A percentile compares a stretch with the other conserved stretches of the same genome.
These are phyloP conservation scores for Talaromyces trachyspermus DNA, from an alignment of 495 filamentous ascomycete genomes.

Conservation along the genomic window DNA sequence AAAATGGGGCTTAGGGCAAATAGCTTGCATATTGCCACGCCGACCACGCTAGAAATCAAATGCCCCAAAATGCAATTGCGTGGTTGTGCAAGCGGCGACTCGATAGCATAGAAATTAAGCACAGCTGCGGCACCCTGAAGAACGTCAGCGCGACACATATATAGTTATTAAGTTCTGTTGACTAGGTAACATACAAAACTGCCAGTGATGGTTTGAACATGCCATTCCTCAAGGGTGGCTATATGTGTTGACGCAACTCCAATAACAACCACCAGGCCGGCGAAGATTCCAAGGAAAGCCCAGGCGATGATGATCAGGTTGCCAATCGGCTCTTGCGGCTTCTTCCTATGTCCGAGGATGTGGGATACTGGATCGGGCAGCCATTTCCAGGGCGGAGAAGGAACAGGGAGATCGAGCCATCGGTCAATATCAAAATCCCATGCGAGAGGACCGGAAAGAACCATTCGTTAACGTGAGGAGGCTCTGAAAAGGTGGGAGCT, in stretches of 20 bases:
- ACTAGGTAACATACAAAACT: too few species aligned
- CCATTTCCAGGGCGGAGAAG: slow-evolving; percentile 34
- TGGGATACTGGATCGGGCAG: slow-evolving; percentile 31
- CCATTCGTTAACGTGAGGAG: too few species aligned
- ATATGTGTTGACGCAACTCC: slow-evolving; percentile 33
- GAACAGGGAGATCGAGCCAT: slow-evolving; percentile 55
- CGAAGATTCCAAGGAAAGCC: slow-evolving; percentile 38
- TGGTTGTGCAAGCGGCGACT: slow-evolving; percentile 80
- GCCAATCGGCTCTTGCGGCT: slow-evolving; percentile 22
- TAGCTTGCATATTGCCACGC: slow-evolving; percentile 64
- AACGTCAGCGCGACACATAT: neutral
- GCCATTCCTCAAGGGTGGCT: slow-evolving; percentile 26
- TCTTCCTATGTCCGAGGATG: slow-evolving; percentile 33
- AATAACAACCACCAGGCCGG: slow-evolving; percentile 35
- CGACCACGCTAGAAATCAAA: slow-evolving; percentile 56
- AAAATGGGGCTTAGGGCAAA: slow-evolving; percentile 50
- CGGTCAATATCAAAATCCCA: slow-evolving; percentile 61
- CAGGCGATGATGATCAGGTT: slow-evolving; percentile 34
- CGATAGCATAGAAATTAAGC: slow-evolving; percentile 63
- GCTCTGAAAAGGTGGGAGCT: too few species aligned
- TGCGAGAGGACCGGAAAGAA: slow-evolving; percentile 11
- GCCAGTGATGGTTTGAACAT: slow-evolving; percentile 30
- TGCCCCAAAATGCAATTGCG: slow-evolving; percentile 71
- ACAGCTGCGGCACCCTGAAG: slow-evolving; percentile 69
- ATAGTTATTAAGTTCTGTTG: too few species aligned